phyloP scores from a whole-genome alignment of 345 rosid genomes.

The Camelina sativa region DNA sequence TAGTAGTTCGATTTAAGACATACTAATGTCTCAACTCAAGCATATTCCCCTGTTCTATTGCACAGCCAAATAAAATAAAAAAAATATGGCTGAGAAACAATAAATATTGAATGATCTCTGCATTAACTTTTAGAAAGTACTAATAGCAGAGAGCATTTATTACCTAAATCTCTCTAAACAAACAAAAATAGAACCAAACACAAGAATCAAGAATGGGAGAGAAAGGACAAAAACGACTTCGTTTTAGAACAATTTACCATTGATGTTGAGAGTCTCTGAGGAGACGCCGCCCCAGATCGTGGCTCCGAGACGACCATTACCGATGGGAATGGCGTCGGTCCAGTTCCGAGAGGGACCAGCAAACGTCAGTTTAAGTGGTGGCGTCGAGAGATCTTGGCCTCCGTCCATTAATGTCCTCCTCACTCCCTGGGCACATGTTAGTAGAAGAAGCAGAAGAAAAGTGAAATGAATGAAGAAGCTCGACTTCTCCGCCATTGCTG shows the following conservation, averaged over 20 bases:
- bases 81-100: conserved; percentile 5
- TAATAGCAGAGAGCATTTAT: conserved; percentile 22
- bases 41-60: conserved; percentile 16
- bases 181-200: neutral
- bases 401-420: conserved; percentile 47
- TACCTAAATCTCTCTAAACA: conserved; percentile 22
- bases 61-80: conserved; percentile 2
- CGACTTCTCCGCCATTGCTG: conserved; percentile 43
- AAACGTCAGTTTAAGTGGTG: conserved; percentile 68
- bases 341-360: conserved; percentile 71
- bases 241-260: conserved; percentile 50
- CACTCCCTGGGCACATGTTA: conserved; percentile 41
- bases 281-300: conserved; percentile 91
- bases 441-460: conserved; percentile 13
- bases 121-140: neutral
- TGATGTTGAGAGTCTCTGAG: conserved; percentile 73
- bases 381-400: conserved; percentile 44
- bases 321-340: conserved; percentile 88
- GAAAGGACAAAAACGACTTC: conserved; percentile 10
- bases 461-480: conserved; percentile 40
- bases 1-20: neutral
- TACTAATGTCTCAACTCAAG: neutral
- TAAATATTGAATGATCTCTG: conserved; percentile 12
- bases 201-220: neutral
- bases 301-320: conserved; percentile 93